These are phyloP conservation scores for Trypanosoma boissoni DNA, from an alignment of 208 protist species.

Conservation along the genomic window DNA sequence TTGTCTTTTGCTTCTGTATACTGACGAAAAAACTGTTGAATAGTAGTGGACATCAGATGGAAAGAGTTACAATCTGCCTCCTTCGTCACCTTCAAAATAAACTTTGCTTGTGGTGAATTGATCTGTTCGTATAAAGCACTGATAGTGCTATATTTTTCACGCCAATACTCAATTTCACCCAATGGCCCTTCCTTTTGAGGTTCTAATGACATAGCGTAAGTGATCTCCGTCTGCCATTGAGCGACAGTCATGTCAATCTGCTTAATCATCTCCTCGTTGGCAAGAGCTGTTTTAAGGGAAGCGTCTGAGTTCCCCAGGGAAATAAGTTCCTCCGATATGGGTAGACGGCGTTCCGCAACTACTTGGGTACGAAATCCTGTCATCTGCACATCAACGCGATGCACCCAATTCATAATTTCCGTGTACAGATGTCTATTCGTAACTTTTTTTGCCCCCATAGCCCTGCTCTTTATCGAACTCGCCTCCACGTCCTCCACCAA, in stretches of 20 bases:
- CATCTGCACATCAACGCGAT: slow-evolving; percentile 86
- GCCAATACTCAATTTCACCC: slow-evolving; percentile 98
- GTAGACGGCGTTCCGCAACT: slow-evolving; percentile 83
- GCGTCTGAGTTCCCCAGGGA: slow-evolving; percentile 73
- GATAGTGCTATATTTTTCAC: slow-evolving; percentile 94
- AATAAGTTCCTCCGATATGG: slow-evolving; percentile 76
- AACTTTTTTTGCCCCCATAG: slow-evolving; percentile 17
- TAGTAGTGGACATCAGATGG: slow-evolving; percentile 88
- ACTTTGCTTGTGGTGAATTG: slow-evolving; percentile 92
- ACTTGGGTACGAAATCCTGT: slow-evolving; percentile 87
- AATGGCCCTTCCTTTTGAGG: slow-evolving; percentile 92
- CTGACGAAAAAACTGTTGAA: slow-evolving; percentile 93
- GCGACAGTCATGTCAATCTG: slow-evolving; percentile 86
- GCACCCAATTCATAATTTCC: slow-evolving; percentile 85
- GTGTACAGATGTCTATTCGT: slow-evolving; percentile 74
- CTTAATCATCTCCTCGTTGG: slow-evolving; percentile 84
- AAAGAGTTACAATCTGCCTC: slow-evolving; percentile 86
- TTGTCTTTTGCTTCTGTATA: slow-evolving; percentile 99
- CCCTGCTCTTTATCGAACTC: slow-evolving; percentile 25
- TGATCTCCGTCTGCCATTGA: slow-evolving; percentile 91
- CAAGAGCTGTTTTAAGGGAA: slow-evolving; percentile 67
- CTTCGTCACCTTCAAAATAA: slow-evolving; percentile 91
- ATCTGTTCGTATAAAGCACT: slow-evolving; percentile 97
- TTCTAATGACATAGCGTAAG: slow-evolving; percentile 88
- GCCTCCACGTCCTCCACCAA: slow-evolving; percentile 72